Conservation (phyloP, 306 rosid genomes). For the Geum urbanum region DNA sequence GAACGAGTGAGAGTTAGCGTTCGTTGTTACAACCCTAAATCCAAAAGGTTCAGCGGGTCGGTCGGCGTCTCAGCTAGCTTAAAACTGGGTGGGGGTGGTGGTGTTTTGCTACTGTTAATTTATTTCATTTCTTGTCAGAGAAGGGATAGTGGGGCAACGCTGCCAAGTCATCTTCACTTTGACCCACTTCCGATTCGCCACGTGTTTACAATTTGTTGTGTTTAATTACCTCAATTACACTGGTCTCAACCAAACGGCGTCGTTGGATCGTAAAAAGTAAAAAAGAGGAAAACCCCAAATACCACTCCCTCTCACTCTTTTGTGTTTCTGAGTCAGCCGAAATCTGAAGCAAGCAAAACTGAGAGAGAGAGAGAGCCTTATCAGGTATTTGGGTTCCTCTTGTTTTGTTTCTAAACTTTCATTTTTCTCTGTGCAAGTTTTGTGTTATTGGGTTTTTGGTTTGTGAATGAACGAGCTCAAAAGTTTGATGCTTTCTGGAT, state of each 20-base stretch:
- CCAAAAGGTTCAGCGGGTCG: no score
- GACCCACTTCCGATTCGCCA: no score
- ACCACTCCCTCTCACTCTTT: not conserved
- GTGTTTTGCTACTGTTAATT: no score
- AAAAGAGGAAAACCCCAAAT: not conserved
- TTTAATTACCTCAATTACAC: not conserved
- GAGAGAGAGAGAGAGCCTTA: not conserved
- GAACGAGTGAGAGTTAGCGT: no score
- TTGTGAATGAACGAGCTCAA: not conserved
- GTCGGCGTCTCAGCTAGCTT: no score
- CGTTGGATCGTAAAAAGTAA: not conserved
- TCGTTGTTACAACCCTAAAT: no score
- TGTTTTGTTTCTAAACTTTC: not conserved
- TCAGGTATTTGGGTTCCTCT: not conserved
- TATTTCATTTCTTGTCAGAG: no score
- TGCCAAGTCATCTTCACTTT: no score
- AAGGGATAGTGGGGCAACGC: no score
- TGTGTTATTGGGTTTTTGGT: not conserved
- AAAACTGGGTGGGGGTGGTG: no score
- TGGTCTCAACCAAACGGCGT: not conserved
- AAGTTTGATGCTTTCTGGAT: not conserved
- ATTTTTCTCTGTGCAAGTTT: not conserved
- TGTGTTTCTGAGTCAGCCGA: not conserved
- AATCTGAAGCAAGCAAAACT: not conserved
- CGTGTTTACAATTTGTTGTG: no score